Evolutionary conservation across 495 filamentous ascomycete species (phyloP), one percentile per base, ranked within the genome.

Genomic region (Aspergillus incahuasiensis): DNA sequence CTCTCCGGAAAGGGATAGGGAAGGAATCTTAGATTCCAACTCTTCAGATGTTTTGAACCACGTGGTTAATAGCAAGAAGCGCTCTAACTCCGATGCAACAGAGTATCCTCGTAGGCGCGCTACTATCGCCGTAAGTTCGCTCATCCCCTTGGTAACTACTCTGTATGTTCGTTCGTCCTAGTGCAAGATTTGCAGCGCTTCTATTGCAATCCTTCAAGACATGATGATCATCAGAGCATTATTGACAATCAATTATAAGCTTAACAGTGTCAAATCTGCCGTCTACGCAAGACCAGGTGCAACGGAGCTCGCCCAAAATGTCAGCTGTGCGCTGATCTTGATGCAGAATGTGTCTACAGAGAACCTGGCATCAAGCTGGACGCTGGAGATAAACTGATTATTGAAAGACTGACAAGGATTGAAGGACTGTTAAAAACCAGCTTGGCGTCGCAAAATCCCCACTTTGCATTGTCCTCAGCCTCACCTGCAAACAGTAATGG

Each of bases 341-440:
- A 88, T 56, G 88, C 86, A 15, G 89, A 91, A 56, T 92, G 89
- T 67, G 79, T 90, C 55, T 92, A 92, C 64, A 80, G 89, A 43
- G 89, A 92, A 68, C 89, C 89, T 15, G 89, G 89, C 5, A 91
- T 91, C 72, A 92, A 92, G 68, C 83, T 91, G 24, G 89, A 91
- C 68, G 88, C 89, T 25, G 89, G 89, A 52, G 89, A 91, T 69
- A 91, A 90, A 65, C 80, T 91, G 39, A 92, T 92, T 54, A 74
- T 92, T 20, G 89, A 91, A 60, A 84, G 85, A 45, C 73, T 92
- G 22, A 79, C 79, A 55, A 80, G 87, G 21, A 91, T 92, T 54
- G 89, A 92, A 69, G 85, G 81, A 38, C 70, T 91, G 16, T 81
- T 92, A 12, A 87, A 90, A 66, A 83, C 85, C 42, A 87, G 74